Evolutionary conservation across 306 rosid species (phyloP).

Genomic region (Abrus precatorius): DNA sequence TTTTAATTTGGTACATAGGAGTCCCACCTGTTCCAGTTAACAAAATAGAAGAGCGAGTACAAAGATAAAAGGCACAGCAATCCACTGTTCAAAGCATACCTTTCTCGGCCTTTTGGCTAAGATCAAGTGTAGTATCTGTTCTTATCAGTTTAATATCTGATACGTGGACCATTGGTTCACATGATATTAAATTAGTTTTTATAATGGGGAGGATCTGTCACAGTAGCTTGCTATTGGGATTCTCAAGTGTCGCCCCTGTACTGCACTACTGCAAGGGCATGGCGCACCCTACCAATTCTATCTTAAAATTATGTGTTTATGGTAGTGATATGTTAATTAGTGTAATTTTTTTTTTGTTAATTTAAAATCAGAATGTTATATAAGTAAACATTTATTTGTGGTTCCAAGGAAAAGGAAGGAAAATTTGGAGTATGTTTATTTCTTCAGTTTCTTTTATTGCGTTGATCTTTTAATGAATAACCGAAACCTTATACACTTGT

Average conservation of each 20-base stretch:
- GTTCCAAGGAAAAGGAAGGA: too few relatives aligned
- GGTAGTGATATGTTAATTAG: too few relatives aligned
- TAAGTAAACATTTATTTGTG: too few relatives aligned
- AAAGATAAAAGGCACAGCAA: not conserved
- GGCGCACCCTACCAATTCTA: not conserved
- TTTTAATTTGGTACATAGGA: too few relatives aligned
- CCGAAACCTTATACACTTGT: too few relatives aligned
- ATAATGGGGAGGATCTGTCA: not conserved
- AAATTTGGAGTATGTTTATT: too few relatives aligned
- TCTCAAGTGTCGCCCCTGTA: not conserved
- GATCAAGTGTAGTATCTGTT: slow-evolving; percentile 31
- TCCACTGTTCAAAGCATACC: not conserved
- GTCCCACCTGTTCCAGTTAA: not conserved
- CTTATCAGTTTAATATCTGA: slow-evolving; percentile 9
- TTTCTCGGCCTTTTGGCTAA: slow-evolving; percentile 32
- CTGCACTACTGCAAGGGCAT: not conserved
- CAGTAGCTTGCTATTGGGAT: not conserved
- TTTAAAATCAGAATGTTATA: too few relatives aligned
- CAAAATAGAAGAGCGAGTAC: not conserved
- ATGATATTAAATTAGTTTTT: slow-evolving; percentile 13
- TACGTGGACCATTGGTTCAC: not conserved
- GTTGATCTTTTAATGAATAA: too few relatives aligned
- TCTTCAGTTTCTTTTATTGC: too few relatives aligned
- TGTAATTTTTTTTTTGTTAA: too few relatives aligned
- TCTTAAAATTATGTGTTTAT: too few relatives aligned